These are phyloP conservation scores for Salvia hispanica DNA, from an alignment of 257 asterid genomes.

Conservation along the genomic window DNA sequence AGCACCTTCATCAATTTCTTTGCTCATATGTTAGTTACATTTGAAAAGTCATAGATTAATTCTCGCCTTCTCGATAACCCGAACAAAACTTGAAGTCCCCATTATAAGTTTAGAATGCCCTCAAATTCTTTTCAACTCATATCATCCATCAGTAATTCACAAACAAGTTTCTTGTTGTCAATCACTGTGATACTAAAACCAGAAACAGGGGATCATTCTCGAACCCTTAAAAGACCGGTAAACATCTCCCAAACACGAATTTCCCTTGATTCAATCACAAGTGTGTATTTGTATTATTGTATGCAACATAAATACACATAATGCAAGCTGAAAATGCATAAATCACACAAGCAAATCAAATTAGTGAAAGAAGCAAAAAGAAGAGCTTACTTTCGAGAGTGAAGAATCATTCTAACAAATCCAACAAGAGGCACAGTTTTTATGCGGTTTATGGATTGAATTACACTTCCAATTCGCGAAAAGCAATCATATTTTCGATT, in stretches of 20 bases:
- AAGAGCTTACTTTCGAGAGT: constrained; percentile 70
- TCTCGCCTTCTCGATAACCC: no score
- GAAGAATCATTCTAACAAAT: constrained; percentile 82
- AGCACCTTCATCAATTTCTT: neutral
- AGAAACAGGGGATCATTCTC: no score
- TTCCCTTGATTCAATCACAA: no score
- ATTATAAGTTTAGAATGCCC: neutral
- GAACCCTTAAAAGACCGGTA: no score
- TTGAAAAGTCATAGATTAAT: no score
- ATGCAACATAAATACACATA: neutral
- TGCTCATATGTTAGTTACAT: neutral
- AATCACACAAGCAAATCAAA: neutral
- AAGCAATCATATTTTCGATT: constrained; percentile 4
- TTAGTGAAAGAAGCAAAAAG: neutral
- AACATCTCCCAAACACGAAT: no score
- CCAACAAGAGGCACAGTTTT: constrained; percentile 95
- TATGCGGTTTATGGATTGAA: neutral
- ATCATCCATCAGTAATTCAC: no score
- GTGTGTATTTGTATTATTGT: neutral
- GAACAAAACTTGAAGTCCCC: neutral
- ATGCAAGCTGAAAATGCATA: neutral
- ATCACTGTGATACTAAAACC: no score
- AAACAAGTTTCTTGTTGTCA: no score
- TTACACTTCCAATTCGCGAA: neutral
- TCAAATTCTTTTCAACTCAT: neutral